These are phyloP conservation scores for Olyra latifolia DNA, from an alignment of 176 grass and related monocot genomes.

Conservation along the genomic window DNA sequence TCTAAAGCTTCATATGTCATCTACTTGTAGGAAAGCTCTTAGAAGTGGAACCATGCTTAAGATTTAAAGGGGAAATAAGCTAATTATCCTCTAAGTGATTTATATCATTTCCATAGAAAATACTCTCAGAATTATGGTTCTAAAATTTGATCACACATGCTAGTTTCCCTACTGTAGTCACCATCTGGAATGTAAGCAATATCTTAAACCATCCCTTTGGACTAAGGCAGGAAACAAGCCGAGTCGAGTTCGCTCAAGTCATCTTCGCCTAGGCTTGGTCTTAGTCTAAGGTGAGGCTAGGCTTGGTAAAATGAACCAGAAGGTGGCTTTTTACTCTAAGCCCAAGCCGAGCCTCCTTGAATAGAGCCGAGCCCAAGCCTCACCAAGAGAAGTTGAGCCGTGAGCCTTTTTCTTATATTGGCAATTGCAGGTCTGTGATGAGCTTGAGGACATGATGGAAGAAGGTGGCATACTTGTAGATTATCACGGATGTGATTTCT, in stretches of 20 bases:
- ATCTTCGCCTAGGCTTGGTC: too few species aligned
- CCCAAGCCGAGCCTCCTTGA: too few species aligned
- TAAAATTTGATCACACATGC: not conserved
- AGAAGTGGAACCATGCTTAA: not conserved
- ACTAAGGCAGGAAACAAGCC: not conserved
- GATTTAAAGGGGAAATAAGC: not conserved
- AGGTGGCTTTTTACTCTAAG: too few species aligned
- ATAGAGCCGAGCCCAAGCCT: too few species aligned
- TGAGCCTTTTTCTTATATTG: not conserved
- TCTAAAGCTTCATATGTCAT: not conserved
- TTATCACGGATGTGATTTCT: constrained; percentile 96
- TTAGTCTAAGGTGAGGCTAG: too few species aligned
- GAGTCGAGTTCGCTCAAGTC: too few species aligned
- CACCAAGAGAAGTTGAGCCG: too few species aligned
- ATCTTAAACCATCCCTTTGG: not conserved
- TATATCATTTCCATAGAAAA: not conserved
- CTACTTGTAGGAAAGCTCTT: not conserved
- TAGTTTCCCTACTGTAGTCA: not conserved
- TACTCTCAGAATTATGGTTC: not conserved
- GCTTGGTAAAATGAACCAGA: too few species aligned
- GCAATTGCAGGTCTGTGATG: constrained; percentile 76
- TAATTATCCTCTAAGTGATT: not conserved
- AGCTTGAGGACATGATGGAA: constrained; percentile 90
- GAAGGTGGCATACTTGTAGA: constrained; percentile 84
- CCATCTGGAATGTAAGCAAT: not conserved